Base-by-base conservation (phyloP, 345 rosid genomes). In the Eucalyptus tenuipes region DNA sequence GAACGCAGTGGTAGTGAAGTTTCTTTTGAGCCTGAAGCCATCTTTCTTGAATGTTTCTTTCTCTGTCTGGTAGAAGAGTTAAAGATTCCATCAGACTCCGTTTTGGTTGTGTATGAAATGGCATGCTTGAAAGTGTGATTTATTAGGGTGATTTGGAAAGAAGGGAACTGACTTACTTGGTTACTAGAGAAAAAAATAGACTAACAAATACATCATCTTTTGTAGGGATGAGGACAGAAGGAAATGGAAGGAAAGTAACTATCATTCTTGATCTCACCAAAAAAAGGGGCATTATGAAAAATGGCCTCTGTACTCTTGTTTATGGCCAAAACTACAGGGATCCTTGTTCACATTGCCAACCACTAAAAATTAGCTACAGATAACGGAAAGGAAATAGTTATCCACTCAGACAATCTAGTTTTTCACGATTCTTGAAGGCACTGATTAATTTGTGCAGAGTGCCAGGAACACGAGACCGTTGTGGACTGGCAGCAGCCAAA, bases 401-500 rank as follows among this genome's bases (percentile, higher is more conserved):
- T 40, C 84, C 27, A 75, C 84, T 75, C 45, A 18, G 25, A 42
- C 44, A 24, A 40, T 40, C 84, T 75, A 24, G 29, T 40, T 40
- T 75, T 75, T 27, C 16, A 37, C 22, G 20, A 42, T 31, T 40
- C 22, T 49, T 85, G n/a, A 66, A 25, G 55, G 87, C 59, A 48
- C 31, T n/a, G 44, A n/a, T 91, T 94, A 97, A 99, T 93, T 97
- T 97, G 91, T 98, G 95, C 79, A 95, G 90, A 88, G 97, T 96
- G 40, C 99, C 99, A 88, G 97, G 98, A 87, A 96, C 98, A 92
- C 98, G 96, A 86, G 99, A 98, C 33, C 98, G 95, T 88, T 94
- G 99, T 91, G 99, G 99, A 91, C 97, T 98, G 1, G 98, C 99
- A 89, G 96, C 99, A 89, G 98, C 99, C 93, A 97, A 92, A 91